A percentile compares a stretch with the other conserved stretches of the same genome.
These are phyloP conservation scores for Phanerodontia chrysosporium DNA, from an alignment of 768 basidiomycete species.

Conservation along the genomic window DNA sequence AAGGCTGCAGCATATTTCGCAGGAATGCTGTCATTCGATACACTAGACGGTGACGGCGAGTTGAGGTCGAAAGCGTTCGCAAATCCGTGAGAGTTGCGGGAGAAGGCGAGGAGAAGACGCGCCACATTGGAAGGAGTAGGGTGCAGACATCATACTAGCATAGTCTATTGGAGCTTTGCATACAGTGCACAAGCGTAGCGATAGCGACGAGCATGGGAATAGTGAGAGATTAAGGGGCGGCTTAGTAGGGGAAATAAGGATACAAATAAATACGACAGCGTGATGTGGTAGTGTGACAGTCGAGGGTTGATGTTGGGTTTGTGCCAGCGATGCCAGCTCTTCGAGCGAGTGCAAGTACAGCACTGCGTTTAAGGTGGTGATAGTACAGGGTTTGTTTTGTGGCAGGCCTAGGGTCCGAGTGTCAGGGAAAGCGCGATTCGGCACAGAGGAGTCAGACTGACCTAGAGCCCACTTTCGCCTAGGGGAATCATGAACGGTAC, in stretches of 20 bases:
- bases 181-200: background rate
- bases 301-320: background rate
- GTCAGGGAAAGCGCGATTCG: background rate
- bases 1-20: too few relatives aligned
- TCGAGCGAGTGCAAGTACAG: background rate
- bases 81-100: background rate
- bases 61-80: too few relatives aligned
- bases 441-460: background rate
- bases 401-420: background rate
- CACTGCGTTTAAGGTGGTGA: background rate
- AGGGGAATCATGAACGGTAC: background rate
- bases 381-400: background rate
- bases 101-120: background rate
- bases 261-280: background rate
- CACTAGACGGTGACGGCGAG: too few relatives aligned
- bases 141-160: background rate
- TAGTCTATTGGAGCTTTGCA: background rate
- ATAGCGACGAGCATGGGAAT: background rate
- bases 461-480: background rate
- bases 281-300: background rate
- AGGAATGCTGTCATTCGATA: too few relatives aligned
- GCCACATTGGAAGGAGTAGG: background rate
- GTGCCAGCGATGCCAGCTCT: background rate
- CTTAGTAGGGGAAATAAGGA: background rate
- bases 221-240: background rate